Percentiles rank a stretch among this genome's conserved stretches.
These are phyloP conservation scores for Colletotrichum tamarilloi DNA, from an alignment of 2,329 filamentous ascomycete species.

Conservation along the genomic window DNA sequence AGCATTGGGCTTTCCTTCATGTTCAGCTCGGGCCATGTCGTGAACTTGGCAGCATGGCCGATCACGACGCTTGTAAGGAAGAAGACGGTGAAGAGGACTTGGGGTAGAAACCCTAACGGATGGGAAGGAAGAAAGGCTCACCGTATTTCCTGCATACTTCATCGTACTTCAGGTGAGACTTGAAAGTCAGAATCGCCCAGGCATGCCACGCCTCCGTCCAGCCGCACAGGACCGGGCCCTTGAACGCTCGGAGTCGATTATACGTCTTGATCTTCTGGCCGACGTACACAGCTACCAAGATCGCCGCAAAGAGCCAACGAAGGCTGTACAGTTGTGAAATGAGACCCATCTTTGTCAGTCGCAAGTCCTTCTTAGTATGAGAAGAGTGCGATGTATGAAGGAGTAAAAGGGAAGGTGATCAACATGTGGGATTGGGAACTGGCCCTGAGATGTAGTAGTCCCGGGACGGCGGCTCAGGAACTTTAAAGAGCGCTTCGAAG, in stretches of 20 bases:
- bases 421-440: neutral
- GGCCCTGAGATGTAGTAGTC: too few relatives aligned
- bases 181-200: conserved; percentile 25
- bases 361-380: neutral
- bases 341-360: conserved; percentile 5
- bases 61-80: too few relatives aligned
- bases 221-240: conserved; percentile 8
- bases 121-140: neutral
- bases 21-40: neutral
- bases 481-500: neutral
- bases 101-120: neutral
- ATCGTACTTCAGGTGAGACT: conserved; percentile 31
- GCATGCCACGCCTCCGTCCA: conserved; percentile 26
- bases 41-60: neutral
- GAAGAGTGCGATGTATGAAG: neutral
- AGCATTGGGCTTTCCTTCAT: neutral
- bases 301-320: conserved; percentile 7
- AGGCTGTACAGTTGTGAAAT: conserved; percentile 14
- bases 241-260: conserved; percentile 25
- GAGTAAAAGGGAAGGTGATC: neutral
- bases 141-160: conserved; percentile 28
- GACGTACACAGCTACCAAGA: neutral
- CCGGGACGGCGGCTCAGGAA: neutral
- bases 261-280: conserved; percentile 19
- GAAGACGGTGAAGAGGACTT: neutral